Percentiles rank a stretch among this genome's conserved stretches.
These are phyloP conservation scores for Diddensiella caesifluorescens DNA, from an alignment of 805 yeast genomes.

Conservation along the genomic window DNA sequence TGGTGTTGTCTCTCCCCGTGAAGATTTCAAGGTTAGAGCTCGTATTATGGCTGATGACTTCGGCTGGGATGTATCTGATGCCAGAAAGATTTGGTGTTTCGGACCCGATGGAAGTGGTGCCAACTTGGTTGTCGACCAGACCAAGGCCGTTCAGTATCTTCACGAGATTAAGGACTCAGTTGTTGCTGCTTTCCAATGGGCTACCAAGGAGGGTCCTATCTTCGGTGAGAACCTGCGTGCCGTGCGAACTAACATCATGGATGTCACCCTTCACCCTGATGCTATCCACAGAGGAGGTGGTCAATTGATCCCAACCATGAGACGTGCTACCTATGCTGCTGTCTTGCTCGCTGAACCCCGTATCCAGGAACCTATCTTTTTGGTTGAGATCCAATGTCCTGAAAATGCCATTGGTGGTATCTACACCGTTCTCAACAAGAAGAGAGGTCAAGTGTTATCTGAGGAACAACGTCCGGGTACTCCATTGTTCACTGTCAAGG, in stretches of 20 bases:
- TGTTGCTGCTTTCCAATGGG: constrained; percentile 99
- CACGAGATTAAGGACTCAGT: constrained; percentile 98
- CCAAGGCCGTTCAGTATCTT: constrained; percentile 99
- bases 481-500: constrained; percentile 99
- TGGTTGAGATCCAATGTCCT: constrained; percentile 99
- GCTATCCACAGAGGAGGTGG: constrained; percentile 99
- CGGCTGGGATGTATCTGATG: constrained; percentile 99
- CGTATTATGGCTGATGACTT: constrained; percentile 97
- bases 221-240: constrained; percentile 96
- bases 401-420: constrained; percentile 99
- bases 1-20: constrained; percentile 91
- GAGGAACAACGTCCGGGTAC: constrained; percentile 99
- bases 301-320: constrained; percentile 99
- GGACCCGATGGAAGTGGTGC: constrained; percentile 99
- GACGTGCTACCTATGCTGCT: constrained; percentile 99
- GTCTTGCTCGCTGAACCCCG: constrained; percentile 97
- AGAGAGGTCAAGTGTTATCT: constrained; percentile 97
- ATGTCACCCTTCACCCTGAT: constrained; percentile 99
- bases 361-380: constrained; percentile 98
- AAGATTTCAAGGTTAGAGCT: constrained; percentile 98
- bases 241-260: constrained; percentile 94
- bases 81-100: constrained; percentile 99
- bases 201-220: constrained; percentile 99
- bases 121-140: constrained; percentile 97
- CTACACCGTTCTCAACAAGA: constrained; percentile 96